Conservation (phyloP, 2,329 filamentous ascomycete genomes). For the Paraconiothyrium sp. region DNA sequence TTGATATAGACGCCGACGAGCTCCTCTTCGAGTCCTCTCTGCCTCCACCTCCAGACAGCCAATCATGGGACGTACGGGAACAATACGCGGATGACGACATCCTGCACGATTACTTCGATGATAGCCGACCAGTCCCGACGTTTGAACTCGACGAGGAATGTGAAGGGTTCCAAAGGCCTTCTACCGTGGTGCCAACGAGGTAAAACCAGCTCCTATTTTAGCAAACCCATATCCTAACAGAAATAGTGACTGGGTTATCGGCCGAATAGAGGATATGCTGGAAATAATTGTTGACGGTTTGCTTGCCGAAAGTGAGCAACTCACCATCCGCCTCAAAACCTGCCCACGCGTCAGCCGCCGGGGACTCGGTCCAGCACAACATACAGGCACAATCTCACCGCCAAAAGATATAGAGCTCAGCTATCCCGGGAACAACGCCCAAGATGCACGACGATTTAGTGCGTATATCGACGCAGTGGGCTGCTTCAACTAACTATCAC, state of each 20-base stretch:
- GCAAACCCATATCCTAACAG: slow-evolving; percentile 17
- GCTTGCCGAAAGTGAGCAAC: slow-evolving; percentile 56
- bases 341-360: slow-evolving; percentile 35
- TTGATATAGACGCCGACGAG: slow-evolving; percentile 36
- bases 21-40: slow-evolving; percentile 38
- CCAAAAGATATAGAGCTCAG: slow-evolving; percentile 43
- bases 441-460: slow-evolving; percentile 69
- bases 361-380: slow-evolving; percentile 18
- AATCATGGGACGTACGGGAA: slow-evolving; percentile 23
- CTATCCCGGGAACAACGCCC: slow-evolving; percentile 64
- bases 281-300: slow-evolving; percentile 62
- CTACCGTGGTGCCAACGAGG: slow-evolving; percentile 11
- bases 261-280: slow-evolving; percentile 66
- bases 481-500: slow-evolving; percentile 20
- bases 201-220: background rate
- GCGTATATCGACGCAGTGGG: slow-evolving; percentile 18
- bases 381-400: slow-evolving; percentile 19
- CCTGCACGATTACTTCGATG: slow-evolving; percentile 25
- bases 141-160: background rate
- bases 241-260: slow-evolving; percentile 53
- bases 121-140: background rate
- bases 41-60: slow-evolving; percentile 24
- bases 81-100: slow-evolving; percentile 35
- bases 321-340: slow-evolving; percentile 61
- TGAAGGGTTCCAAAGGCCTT: background rate